Base-by-base conservation (phyloP, 306 rosid species). In the Oxytropis ochrocephala region DNA sequence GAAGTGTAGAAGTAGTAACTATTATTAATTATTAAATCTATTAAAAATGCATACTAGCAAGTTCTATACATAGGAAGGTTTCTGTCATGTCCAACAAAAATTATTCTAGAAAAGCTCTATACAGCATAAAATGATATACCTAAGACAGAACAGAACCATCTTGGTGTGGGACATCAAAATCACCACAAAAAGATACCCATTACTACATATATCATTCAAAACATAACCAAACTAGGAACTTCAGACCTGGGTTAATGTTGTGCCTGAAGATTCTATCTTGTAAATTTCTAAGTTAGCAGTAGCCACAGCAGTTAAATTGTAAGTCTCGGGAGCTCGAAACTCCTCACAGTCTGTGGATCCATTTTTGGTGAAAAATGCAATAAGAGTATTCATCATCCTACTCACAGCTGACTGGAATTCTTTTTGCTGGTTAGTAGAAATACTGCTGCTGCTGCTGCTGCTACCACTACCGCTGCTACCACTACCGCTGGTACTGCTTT, bases 281-380 rank as follows among this genome's bases (percentile, higher is more conserved):
- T 35, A 67, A 43, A 41, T 18, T 57, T 66, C 69, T 57, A 75
- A 60, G 71, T 75, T 82, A 66, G 51, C 24, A 63, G 73, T 70
- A 18, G 84, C 78, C 44, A 21, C 51, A 48, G 54, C 14, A 24
- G 83, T 16, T 7, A 72, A 0, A 21, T 32, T 67, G 13, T 55
- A 75, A 53, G 71, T 9, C 62, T 70, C 87, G 5, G 10, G 70
- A 71, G 41, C 56, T 43, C 79, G 80, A 75, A 84, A 86, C 73
- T 76, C 75, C 54, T 90, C 95, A 11, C 83, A 80, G 32, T 86
- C 84, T 16, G 79, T 83, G 13, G 90, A 83, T 54, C 97, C 95
- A 57, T 82, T 91, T 78, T 72, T 80, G 43, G 84, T 60, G 87
- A 91, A 91, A 67, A 74, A 64, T 27, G 87, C 86, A 64, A 86